Evolutionary conservation across 192 early-diverging fungal genomes (phyloP).

Genomic region (Coemansia sp.): DNA sequence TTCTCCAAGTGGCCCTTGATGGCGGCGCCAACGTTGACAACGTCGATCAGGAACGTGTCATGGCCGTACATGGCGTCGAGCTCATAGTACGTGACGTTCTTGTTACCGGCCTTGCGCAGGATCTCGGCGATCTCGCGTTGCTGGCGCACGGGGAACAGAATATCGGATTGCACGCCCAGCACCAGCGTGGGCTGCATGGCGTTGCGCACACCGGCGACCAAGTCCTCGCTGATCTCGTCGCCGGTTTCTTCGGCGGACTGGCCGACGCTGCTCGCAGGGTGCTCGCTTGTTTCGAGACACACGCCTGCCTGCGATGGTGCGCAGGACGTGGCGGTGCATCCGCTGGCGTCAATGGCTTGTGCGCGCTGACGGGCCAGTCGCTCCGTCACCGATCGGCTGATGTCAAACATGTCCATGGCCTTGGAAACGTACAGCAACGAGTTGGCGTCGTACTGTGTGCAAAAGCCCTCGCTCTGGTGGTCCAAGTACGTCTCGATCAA

Average conservation of each 20-base stretch:
- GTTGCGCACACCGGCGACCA: slow-evolving; percentile 67
- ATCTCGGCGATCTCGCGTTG: slow-evolving; percentile 95
- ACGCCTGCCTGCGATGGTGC: slow-evolving; percentile 5
- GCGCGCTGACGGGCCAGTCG: slow-evolving; percentile 43
- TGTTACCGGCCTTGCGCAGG: slow-evolving; percentile 79
- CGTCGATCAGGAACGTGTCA: slow-evolving; percentile 93
- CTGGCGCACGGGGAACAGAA: slow-evolving; percentile 92
- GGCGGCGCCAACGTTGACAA: slow-evolving; percentile 85
- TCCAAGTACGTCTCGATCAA: slow-evolving; percentile 95
- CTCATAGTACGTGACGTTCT: slow-evolving; percentile 92
- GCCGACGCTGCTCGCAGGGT: slow-evolving; percentile 7
- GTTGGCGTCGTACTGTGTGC: slow-evolving; percentile 90
- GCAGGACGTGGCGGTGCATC: neutral
- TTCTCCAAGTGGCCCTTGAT: slow-evolving; percentile 87
- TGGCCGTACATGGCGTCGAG: slow-evolving; percentile 96
- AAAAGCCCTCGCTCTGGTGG: slow-evolving; percentile 94
- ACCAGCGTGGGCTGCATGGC: slow-evolving; percentile 73
- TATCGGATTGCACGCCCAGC: slow-evolving; percentile 91
- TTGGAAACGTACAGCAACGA: slow-evolving; percentile 92
- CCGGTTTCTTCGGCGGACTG: slow-evolving; percentile 25
- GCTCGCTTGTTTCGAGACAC: slow-evolving; percentile 24
- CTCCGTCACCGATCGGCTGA: slow-evolving; percentile 58
- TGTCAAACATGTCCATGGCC: slow-evolving; percentile 99
- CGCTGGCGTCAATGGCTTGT: neutral
- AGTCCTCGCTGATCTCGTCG: slow-evolving; percentile 50